Conservation (phyloP, 306 rosid genomes). For the Casuarina equisetifolia region DNA sequence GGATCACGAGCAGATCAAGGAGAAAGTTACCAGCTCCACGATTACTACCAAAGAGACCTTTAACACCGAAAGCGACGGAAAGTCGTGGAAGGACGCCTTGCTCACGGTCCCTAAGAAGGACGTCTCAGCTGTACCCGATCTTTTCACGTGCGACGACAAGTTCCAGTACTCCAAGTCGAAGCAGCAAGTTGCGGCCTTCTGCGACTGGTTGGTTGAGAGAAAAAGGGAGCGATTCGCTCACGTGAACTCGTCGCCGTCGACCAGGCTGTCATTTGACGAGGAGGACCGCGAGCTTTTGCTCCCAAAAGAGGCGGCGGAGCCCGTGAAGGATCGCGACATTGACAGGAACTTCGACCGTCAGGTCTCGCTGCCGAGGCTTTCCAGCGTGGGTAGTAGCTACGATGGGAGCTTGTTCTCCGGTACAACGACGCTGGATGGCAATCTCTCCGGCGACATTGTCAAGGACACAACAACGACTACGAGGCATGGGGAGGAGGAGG, state of each 20-base stretch:
- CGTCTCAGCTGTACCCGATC: conserved; percentile 52
- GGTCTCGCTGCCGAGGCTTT: conserved; percentile 63
- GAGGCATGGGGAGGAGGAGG: conserved; percentile 29
- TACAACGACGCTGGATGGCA: conserved; percentile 66
- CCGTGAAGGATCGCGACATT: conserved; percentile 43
- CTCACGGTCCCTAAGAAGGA: conserved; percentile 27
- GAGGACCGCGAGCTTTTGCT: conserved; percentile 56
- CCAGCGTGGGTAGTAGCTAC: conserved; percentile 70
- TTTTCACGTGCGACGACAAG: conserved; percentile 43
- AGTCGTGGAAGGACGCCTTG: conserved; percentile 30
- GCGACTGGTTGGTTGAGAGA: conserved; percentile 64
- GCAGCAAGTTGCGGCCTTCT: conserved; percentile 43
- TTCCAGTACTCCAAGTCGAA: conserved; percentile 35
- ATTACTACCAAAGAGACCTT: conserved; percentile 28
- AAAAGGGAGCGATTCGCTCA: conserved; percentile 41
- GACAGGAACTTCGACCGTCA: conserved; percentile 68
- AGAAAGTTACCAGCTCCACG: conserved; percentile 34
- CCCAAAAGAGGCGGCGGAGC: conserved; percentile 27
- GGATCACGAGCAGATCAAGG: conserved; percentile 50
- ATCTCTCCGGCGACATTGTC: conserved; percentile 45
- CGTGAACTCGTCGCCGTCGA: conserved; percentile 23
- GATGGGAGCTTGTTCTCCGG: conserved; percentile 92
- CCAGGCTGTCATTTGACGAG: conserved; percentile 33
- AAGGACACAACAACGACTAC: conserved; percentile 48
- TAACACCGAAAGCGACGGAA: conserved; percentile 47